A percentile compares a stretch with the other conserved stretches of the same genome.
phyloP scores from a whole-genome alignment of 2,329 filamentous ascomycete genomes.

The Cercospora sp. region DNA sequence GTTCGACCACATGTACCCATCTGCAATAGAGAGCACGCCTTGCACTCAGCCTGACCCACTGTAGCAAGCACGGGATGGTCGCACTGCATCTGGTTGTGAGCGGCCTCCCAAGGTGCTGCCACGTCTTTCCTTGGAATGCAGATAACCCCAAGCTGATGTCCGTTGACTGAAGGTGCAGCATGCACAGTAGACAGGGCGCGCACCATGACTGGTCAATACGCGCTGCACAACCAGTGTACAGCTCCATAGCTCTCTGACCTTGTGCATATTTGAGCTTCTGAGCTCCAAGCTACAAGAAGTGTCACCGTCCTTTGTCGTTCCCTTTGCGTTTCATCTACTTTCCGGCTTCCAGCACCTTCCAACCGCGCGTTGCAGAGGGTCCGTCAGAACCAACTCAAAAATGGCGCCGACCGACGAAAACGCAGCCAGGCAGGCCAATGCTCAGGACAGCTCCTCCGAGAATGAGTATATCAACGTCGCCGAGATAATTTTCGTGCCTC shows the following conservation, averaged over 20 bases:
- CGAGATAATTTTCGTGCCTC: not conserved
- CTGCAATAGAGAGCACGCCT: no score
- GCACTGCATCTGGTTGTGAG: not conserved
- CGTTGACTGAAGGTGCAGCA: not conserved
- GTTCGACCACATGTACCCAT: no score
- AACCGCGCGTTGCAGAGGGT: not conserved
- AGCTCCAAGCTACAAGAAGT: not conserved
- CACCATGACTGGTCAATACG: not conserved
- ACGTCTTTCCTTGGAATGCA: not conserved
- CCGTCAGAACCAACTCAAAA: not conserved
- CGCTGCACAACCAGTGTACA: not conserved
- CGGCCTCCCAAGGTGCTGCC: not conserved
- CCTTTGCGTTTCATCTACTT: not conserved
- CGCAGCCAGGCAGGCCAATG: not conserved
- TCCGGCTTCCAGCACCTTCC: not conserved
- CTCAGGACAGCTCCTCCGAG: not conserved
- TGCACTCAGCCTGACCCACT: no score
- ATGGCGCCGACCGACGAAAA: not conserved
- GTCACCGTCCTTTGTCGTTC: no score
- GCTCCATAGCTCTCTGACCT: not conserved
- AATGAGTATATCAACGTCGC: slow-evolving; percentile 4
- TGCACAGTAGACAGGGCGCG: not conserved
- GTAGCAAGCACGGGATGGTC: not conserved
- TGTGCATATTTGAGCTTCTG: not conserved
- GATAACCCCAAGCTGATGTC: not conserved